Evolutionary conservation across 2,329 filamentous ascomycete genomes (phyloP).

Genomic region (Colletotrichum incanum): DNA sequence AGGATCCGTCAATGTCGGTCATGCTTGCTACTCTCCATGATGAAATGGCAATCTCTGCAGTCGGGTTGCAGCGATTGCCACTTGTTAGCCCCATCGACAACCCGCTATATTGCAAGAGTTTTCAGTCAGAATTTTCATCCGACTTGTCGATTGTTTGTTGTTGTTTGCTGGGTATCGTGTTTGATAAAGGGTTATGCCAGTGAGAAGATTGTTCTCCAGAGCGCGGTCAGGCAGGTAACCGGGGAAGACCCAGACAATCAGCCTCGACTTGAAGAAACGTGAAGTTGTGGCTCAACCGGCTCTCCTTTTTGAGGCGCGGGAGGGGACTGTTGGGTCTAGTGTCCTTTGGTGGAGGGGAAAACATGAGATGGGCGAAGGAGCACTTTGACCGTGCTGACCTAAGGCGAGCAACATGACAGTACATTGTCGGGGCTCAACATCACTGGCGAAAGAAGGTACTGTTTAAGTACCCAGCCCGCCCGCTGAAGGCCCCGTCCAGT

Average conservation of each 20-base stretch:
- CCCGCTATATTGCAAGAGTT: conserved; percentile 16
- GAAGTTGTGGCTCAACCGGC: conserved; percentile 14
- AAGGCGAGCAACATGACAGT: not conserved
- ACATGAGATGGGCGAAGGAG: not conserved
- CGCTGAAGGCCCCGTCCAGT: conserved; percentile 26
- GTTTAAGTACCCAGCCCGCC: conserved; percentile 25
- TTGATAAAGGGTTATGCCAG: conserved; percentile 14
- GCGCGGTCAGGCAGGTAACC: conserved; percentile 17
- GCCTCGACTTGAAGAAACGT: not conserved
- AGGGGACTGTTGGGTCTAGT: not conserved
- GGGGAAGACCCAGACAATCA: conserved; percentile 5
- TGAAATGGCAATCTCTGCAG: conserved; percentile 24
- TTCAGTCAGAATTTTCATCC: conserved; percentile 27
- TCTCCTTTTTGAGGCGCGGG: not conserved
- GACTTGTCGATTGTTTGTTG: not conserved
- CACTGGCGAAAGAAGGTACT: conserved; percentile 3
- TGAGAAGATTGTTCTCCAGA: not conserved
- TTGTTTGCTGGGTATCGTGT: not conserved
- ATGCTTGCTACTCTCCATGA: not conserved
- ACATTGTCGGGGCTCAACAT: not conserved
- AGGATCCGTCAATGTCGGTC: conserved; percentile 4
- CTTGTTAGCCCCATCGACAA: conserved; percentile 13
- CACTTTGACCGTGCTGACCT: not conserved
- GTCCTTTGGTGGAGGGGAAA: not conserved
- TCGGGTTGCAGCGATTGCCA: conserved; percentile 28